Evolutionary conservation across 2,329 filamentous ascomycete genomes (phyloP).

Genomic region (Blastomyces percursus): DNA sequence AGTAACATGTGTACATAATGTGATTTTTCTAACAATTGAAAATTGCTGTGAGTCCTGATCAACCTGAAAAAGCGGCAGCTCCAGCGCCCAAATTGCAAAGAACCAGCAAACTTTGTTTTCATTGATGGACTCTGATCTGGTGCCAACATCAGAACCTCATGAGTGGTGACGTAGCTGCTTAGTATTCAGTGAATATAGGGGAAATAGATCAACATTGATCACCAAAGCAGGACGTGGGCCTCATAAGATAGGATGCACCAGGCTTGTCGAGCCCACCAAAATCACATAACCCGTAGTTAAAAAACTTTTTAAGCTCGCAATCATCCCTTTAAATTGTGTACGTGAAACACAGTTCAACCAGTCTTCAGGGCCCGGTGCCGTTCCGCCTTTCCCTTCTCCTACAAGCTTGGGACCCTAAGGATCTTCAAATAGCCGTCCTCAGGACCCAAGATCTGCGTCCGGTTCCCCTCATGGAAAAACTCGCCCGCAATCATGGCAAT

Average conservation of each 20-base stretch:
- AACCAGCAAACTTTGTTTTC: no score
- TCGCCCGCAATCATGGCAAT: conserved; percentile 11
- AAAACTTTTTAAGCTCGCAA: background rate
- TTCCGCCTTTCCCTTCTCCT: background rate
- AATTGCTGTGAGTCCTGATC: no score
- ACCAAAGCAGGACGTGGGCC: background rate
- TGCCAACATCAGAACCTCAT: no score
- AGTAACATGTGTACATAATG: no score
- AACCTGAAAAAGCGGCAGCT: no score
- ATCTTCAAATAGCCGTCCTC: conserved; percentile 4
- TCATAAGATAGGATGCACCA: background rate
- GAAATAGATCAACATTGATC: background rate
- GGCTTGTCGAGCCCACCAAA: background rate
- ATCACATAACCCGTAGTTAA: background rate
- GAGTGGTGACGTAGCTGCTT: no score
- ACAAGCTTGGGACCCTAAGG: conserved; percentile 5
- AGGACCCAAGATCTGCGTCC: background rate
- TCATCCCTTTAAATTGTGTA: background rate
- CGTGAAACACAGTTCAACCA: background rate
- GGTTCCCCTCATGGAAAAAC: conserved; percentile 9
- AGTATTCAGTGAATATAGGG: no score
- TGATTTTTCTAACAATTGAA: no score
- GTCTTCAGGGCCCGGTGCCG: background rate
- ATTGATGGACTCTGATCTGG: no score
- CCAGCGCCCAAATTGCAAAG: no score